Evolutionary conservation across 2,329 filamentous ascomycete species (phyloP).

Genomic region (Nakataea oryzae): DNA sequence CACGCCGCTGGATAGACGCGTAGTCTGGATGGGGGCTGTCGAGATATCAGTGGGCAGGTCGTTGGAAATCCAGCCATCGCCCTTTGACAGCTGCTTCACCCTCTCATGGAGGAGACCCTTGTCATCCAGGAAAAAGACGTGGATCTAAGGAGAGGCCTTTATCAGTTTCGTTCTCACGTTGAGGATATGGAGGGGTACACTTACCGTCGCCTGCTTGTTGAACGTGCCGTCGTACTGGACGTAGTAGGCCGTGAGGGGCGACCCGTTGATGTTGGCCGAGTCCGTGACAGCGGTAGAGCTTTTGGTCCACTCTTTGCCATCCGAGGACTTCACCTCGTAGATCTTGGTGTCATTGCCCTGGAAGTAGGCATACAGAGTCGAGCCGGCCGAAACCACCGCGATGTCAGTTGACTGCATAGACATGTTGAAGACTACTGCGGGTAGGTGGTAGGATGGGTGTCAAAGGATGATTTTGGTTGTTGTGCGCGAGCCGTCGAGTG

Average conservation of each 20-base stretch:
- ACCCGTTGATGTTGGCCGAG: background rate
- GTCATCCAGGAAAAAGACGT: background rate
- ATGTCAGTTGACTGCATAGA: background rate
- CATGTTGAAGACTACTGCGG: background rate
- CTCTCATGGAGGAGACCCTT: background rate
- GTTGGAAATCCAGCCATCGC: background rate
- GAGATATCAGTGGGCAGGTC: background rate
- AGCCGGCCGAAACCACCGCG: background rate
- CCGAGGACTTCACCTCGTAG: background rate
- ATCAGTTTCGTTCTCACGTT: background rate
- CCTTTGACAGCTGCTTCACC: background rate
- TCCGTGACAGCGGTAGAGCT: background rate
- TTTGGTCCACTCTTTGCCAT: background rate
- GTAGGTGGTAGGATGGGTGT: no score
- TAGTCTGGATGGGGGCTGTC: background rate
- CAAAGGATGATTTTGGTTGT: background rate
- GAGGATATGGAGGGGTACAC: background rate
- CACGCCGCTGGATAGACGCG: background rate
- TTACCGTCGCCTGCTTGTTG: background rate
- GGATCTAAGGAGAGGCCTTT: background rate
- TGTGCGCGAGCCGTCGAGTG: background rate
- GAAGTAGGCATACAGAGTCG: background rate
- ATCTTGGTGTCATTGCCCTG: background rate
- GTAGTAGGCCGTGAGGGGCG: background rate
- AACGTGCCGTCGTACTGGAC: background rate